Conservation (phyloP, 2,329 filamentous ascomycete species). For the Hymenoscyphus fructigenus region DNA sequence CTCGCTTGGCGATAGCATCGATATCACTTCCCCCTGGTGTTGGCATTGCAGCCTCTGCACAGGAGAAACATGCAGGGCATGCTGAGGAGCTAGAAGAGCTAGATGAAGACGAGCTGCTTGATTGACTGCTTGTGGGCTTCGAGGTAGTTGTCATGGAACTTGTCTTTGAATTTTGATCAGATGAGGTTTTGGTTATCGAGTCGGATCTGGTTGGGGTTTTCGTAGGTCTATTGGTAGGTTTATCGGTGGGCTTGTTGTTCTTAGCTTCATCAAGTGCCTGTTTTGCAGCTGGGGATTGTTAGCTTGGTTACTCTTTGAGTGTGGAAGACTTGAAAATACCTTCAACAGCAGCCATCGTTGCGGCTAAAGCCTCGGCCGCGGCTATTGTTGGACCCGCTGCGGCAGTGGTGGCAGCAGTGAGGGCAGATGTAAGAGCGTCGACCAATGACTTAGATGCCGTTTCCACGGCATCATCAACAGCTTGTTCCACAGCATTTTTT, state of each 20-base stretch:
- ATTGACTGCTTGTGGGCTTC: neutral
- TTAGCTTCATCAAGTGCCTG: neutral
- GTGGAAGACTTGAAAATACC: neutral
- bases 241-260: neutral
- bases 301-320: neutral
- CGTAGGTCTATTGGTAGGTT: neutral
- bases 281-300: neutral
- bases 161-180: neutral
- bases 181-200: too few relatives aligned
- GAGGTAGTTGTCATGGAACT: neutral
- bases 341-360: neutral
- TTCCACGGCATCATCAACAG: neutral
- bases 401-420: neutral
- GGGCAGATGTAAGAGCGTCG: neutral
- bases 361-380: neutral
- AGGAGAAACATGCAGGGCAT: neutral
- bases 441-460: neutral
- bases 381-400: neutral
- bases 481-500: neutral
- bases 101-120: neutral
- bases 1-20: neutral
- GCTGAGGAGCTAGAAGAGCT: neutral
- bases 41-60: neutral
- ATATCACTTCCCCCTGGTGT: neutral
- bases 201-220: neutral